Evolutionary conservation across 345 rosid species (phyloP).

Genomic region (Euclidium syriacum): DNA sequence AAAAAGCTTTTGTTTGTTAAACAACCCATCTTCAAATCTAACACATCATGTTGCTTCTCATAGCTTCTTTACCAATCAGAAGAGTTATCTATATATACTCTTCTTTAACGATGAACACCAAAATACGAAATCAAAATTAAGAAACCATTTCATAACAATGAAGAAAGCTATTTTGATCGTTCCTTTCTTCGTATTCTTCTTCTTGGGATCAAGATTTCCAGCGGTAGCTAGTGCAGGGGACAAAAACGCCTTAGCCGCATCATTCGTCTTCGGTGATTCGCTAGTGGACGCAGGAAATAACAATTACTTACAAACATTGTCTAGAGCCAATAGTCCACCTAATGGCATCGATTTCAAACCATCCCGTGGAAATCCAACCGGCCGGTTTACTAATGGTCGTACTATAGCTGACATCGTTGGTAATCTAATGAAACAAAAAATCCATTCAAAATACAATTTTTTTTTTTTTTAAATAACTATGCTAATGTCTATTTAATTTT

Average conservation of each 20-base stretch:
- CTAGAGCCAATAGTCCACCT: slow-evolving; percentile 74
- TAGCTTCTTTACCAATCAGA: slow-evolving; percentile 15
- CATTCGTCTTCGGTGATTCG: slow-evolving; percentile 84
- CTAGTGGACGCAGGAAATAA: slow-evolving; percentile 88
- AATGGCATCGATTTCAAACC: slow-evolving; percentile 81
- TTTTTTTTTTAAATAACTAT: background rate
- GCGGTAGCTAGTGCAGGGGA: slow-evolving; percentile 22
- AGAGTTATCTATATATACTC: slow-evolving; percentile 18
- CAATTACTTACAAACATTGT: slow-evolving; percentile 67
- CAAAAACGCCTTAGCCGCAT: slow-evolving; percentile 39
- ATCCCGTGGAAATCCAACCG: slow-evolving; percentile 80
- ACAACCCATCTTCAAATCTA: slow-evolving; percentile 22
- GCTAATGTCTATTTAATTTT: background rate
- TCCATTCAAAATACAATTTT: background rate
- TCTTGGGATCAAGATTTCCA: background rate
- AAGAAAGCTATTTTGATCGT: background rate
- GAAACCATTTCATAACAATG: background rate
- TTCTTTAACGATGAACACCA: background rate
- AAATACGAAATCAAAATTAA: background rate
- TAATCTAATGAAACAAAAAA: background rate
- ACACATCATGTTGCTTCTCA: slow-evolving; percentile 30
- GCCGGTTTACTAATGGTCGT: slow-evolving; percentile 82
- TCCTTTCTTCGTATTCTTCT: slow-evolving; percentile 1
- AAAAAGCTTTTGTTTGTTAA: slow-evolving; percentile 20
- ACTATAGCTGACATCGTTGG: slow-evolving; percentile 88